Evolutionary conservation across 2,329 filamentous ascomycete genomes (phyloP), one percentile per base, ranked within the genome.

Genomic region (Clarireedia sp.): DNA sequence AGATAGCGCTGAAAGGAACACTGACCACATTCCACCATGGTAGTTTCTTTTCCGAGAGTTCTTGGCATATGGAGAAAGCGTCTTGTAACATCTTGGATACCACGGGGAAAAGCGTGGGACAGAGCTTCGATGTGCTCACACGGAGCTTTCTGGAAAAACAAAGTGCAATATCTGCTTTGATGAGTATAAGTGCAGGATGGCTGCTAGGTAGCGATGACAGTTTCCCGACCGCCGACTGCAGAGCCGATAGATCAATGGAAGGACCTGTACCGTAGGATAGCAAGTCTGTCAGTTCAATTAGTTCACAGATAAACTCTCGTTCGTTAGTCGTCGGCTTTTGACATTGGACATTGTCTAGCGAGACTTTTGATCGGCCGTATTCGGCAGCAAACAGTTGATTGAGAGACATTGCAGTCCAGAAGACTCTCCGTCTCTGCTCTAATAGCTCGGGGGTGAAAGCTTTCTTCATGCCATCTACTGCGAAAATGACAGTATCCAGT

Each of bases 21-120:
- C 57, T 48, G 5, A 64, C 47, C 7, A 64, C 51, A 47, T 61
- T 62, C 62, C 63, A 66, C 63, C 63, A 66, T 17, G 58, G 57
- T 10, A 61, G 49, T 6, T 41, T 26, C 43, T 54, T 55, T 5
- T 17, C 55, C 8, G 38, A 49, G 3, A 64, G 49, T 26, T 54
- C 59, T 14, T 29, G 55, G 1, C 53, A 58, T 9, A 44, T 60
- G 47, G 60, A 52, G 12, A 64, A 55, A 12, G 59, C 60, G 12
- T 56, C 55, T 8, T 57, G 50, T 24, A 64, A 58, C n/a, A 59
- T 45, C 29, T 55, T 41, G 24, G 64, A 36, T 6, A 62, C 40
- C 5, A 45, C 17, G 12, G 4, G 14, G 12, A 37, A 57, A 29
- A 23, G 55, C 37, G 24, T 16, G 3, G 9, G 36, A 7, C 9